phyloP scores from a whole-genome alignment of 2,329 filamentous ascomycete genomes.

The Colletotrichum cuscutae region DNA sequence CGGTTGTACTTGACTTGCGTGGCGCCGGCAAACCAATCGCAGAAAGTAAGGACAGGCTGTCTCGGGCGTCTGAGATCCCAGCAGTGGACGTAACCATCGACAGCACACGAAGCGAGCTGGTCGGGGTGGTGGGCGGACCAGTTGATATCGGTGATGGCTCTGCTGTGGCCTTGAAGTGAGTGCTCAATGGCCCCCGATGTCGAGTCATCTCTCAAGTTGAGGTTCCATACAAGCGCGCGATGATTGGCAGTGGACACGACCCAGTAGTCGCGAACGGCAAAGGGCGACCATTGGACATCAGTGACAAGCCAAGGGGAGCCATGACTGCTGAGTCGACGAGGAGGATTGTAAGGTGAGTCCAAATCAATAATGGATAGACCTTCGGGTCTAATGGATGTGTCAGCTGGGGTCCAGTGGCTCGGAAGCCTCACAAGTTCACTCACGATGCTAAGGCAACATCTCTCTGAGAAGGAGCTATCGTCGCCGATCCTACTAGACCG shows the following conservation, averaged over 20 bases:
- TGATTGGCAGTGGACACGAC: constrained; percentile 95
- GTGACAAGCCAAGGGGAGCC: constrained; percentile 94
- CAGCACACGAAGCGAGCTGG: constrained; percentile 87
- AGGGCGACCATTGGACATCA: constrained; percentile 97
- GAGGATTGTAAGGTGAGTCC: constrained; percentile 87
- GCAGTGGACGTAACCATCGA: constrained; percentile 92
- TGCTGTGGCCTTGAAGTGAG: constrained; percentile 82
- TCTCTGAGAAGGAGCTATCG: constrained; percentile 90
- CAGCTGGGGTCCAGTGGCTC: background rate
- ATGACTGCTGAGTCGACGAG: constrained; percentile 83
- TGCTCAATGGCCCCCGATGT: constrained; percentile 80
- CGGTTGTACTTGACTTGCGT: constrained; percentile 97
- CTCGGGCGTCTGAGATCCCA: constrained; percentile 86
- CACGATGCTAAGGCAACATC: constrained; percentile 89
- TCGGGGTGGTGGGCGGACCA: constrained; percentile 95
- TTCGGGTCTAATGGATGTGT: constrained; percentile 67
- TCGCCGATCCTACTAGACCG: constrained; percentile 85
- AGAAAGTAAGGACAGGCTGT: constrained; percentile 82
- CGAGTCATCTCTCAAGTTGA: constrained; percentile 82
- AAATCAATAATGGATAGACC: constrained; percentile 92
- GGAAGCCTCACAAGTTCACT: constrained; percentile 43
- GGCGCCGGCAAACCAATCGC: constrained; percentile 92
- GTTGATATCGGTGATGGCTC: constrained; percentile 96
- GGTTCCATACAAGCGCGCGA: constrained; percentile 92
- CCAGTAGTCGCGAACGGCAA: constrained; percentile 90